Base-by-base conservation (phyloP, 768 basidiomycete genomes). In the Pleurotus cornucopiae region DNA sequence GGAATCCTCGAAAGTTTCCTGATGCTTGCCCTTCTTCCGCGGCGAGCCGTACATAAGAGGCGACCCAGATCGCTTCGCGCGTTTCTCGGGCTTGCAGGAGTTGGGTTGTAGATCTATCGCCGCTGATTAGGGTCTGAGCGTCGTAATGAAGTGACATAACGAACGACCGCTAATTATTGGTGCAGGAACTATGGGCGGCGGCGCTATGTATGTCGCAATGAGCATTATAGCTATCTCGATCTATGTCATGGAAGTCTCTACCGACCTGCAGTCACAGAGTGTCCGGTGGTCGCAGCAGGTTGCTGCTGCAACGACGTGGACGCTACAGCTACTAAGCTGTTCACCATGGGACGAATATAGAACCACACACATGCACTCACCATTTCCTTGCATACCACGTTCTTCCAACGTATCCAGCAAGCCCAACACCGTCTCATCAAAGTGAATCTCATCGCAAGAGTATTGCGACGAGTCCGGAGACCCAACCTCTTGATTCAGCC, bases 371-470 rank as follows among this genome's bases (percentile, higher is more conserved):
- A 14, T 14, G 11, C 41, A 44, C n/a, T 44, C 41, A 34, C 26
- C 48, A 34, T n/a, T 49, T 14, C 13, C 12, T 23, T 61, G 57
- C 12, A 63, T 43, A 30, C 64, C 62, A 46, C 64, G 67, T 51
- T 71, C 66, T 62, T 84, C 83, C 30, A 84, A 53, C 11, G 68
- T 69, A 62, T 81, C 80, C 18, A 85, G 63, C 49, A 80, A 70
- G 11, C 70, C 71, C 30, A 79, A 63, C 59, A 74, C 70, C 40
- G 67, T 49, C 6, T 64, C 51, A 56, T 77, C 73, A 60, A 76
- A 25, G 21, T 54, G 62, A 9, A 69, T 66, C 6, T 69, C 68
- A 53, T 70, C 66, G 51, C 63, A 65, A 25, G 68, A 62, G 56
- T 66, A 66, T 37, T 63, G 58, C 14, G 65, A 63, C 16, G 47